Evolutionary conservation across 768 basidiomycete species (phyloP).

Genomic region (Gyrodon lividus): DNA sequence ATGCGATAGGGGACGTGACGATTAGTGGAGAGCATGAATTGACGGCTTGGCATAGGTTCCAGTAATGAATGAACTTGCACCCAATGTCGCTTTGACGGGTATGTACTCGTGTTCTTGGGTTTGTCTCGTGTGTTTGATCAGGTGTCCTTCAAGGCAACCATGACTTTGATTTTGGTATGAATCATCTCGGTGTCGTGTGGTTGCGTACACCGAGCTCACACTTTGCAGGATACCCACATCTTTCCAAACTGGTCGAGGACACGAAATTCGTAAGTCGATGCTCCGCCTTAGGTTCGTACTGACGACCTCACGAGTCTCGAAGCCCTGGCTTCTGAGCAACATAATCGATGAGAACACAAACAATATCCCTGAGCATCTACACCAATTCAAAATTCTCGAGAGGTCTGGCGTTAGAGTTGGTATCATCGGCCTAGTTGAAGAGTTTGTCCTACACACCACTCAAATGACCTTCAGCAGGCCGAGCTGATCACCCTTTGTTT

Average conservation of each 20-base stretch:
- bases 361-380: conserved; percentile 56
- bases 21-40: conserved; percentile 3
- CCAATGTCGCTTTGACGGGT: conserved; percentile 83
- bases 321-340: conserved; percentile 93
- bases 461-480: neutral
- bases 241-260: conserved; percentile 65
- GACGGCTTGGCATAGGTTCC: conserved; percentile 58
- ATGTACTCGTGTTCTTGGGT: conserved; percentile 22
- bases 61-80: conserved; percentile 75
- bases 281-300: neutral
- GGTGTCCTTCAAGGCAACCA: conserved; percentile 67
- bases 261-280: conserved; percentile 64
- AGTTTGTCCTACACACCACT: conserved; percentile 42
- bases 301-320: conserved; percentile 2
- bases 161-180: conserved; percentile 83
- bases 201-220: neutral
- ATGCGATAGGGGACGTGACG: neutral
- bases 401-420: conserved; percentile 71
- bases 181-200: neutral
- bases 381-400: conserved; percentile 66
- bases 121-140: conserved; percentile 6
- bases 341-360: conserved; percentile 71
- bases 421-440: conserved; percentile 83
- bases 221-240: conserved; percentile 56
- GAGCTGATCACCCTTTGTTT: neutral